Evolutionary conservation across 2,329 filamentous ascomycete genomes (phyloP).

Genomic region (Exserohilum turcica): DNA sequence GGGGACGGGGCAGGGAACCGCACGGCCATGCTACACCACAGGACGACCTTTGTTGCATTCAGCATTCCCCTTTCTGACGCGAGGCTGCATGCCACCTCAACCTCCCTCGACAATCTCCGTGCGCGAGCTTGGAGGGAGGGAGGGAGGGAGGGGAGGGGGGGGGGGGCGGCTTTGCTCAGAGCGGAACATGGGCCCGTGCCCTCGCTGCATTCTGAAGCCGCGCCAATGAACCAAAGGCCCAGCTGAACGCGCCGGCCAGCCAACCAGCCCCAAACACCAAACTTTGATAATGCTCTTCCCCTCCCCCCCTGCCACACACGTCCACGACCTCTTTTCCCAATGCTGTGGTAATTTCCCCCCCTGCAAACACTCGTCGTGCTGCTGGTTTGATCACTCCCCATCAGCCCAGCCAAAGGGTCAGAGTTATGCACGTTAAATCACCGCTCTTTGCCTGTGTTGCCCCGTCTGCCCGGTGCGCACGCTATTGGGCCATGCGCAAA

Average conservation of each 20-base stretch:
- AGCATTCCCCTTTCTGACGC: slow-evolving; percentile 21
- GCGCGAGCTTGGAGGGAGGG: too few species aligned
- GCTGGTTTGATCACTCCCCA: neutral
- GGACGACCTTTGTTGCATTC: slow-evolving; percentile 13
- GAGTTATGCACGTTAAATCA: slow-evolving; percentile 2
- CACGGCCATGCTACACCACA: slow-evolving; percentile 18
- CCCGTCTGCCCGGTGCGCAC: slow-evolving; percentile 5
- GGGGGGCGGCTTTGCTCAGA: too few species aligned
- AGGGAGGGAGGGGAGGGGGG: too few species aligned
- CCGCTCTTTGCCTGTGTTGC: too few species aligned
- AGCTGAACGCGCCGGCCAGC: slow-evolving; percentile 32
- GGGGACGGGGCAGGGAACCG: too few species aligned
- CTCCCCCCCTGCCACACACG: slow-evolving; percentile 18
- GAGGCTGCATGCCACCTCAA: slow-evolving; percentile 19
- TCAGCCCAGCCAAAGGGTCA: neutral
- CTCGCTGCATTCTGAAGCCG: slow-evolving; percentile 15
- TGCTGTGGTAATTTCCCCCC: neutral
- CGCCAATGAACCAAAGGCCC: slow-evolving; percentile 29
- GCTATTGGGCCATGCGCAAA: neutral
- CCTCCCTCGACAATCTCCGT: slow-evolving; percentile 1
- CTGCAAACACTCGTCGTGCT: neutral
- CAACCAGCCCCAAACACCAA: slow-evolving; percentile 22
- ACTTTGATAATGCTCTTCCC: slow-evolving; percentile 13
- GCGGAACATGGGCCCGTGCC: slow-evolving; percentile 3
- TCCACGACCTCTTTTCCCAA: slow-evolving; percentile 8